Evolutionary conservation across 2,329 filamentous ascomycete genomes (phyloP), one percentile per base, ranked within the genome.

Genomic region (Colletotrichum sp.): DNA sequence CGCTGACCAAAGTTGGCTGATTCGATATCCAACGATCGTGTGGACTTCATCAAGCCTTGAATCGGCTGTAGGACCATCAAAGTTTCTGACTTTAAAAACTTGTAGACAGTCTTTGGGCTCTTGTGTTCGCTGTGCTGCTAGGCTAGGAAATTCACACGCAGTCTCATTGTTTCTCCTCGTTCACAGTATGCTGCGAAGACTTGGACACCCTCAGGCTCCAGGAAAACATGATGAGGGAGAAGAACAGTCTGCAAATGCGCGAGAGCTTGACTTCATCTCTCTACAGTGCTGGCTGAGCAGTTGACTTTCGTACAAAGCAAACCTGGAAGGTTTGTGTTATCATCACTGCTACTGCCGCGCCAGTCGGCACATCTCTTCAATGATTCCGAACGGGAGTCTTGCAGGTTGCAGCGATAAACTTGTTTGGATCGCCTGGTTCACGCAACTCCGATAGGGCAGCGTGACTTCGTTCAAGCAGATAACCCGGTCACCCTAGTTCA

Each of bases 221-320:
- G 10, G 6, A n/a, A 49, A 49, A 21, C 12, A 16, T 0, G 0
- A 52, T 2, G n/a, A 2, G 1, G 44, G 44, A 24, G 10, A n/a
- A 49, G 10, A 52, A 4, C n/a, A 24, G 6, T 52, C 10, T 52
- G 44, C 44, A 13, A 24, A 1, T 52, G 44, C n/a, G 0, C 44
- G 3, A 21, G n/a, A 1, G 44, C 6, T 52, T 21, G n/a, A 21
- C n/a, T 52, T 52, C 0, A 7, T 49, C 10, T 21, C 2, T 52
- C n/a, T 0, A 13, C 2, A 52, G 4, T 52, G 44, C 44, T 24
- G 18, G 0, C n/a, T 52, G 2, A 1, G 0, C 44, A 13, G 10
- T 21, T 1, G 3, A 5, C 10, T 21, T 52, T 13, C n/a, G 12
- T 52, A 21, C n/a, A 13, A 52, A 13, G 3, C 44, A 24, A 3